Evolutionary conservation across 345 rosid species (phyloP).

Genomic region (Rhizophora apiculata): DNA sequence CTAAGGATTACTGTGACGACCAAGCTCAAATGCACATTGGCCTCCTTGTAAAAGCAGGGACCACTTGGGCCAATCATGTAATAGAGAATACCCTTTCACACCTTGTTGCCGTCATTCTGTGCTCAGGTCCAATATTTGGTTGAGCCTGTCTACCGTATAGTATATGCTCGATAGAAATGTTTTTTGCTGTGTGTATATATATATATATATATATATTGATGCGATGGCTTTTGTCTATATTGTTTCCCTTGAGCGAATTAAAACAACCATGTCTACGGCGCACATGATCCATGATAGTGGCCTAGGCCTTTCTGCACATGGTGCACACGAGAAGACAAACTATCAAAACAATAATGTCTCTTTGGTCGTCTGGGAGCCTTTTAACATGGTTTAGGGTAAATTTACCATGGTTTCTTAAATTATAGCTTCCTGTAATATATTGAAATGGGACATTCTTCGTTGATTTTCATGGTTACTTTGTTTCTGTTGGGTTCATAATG

Average conservation of each 20-base stretch:
- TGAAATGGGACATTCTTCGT: neutral
- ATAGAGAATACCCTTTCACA: neutral
- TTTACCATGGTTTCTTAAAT: too few species aligned
- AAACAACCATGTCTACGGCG: constrained; percentile 1
- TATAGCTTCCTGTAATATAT: neutral
- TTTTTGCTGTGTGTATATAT: too few species aligned
- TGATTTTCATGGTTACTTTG: neutral
- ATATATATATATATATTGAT: too few species aligned
- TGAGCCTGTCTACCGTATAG: too few species aligned
- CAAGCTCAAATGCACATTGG: constrained; percentile 3
- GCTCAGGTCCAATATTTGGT: neutral
- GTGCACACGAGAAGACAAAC: constrained; percentile 17
- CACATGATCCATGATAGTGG: neutral
- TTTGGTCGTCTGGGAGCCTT: neutral
- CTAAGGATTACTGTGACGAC: constrained; percentile 9
- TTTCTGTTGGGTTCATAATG: constrained; percentile 3
- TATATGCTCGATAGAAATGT: too few species aligned
- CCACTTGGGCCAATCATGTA: constrained; percentile 23
- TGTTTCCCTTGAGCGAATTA: neutral
- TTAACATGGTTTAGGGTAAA: neutral
- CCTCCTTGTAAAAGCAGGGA: constrained; percentile 14
- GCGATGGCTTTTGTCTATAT: too few species aligned
- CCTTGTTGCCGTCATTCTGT: constrained; percentile 3
- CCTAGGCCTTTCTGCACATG: constrained; percentile 24
- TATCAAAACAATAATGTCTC: constrained; percentile 6